These are phyloP conservation scores for Lolium perenne DNA, from an alignment of 176 grass and related monocot species.

Conservation along the genomic window DNA sequence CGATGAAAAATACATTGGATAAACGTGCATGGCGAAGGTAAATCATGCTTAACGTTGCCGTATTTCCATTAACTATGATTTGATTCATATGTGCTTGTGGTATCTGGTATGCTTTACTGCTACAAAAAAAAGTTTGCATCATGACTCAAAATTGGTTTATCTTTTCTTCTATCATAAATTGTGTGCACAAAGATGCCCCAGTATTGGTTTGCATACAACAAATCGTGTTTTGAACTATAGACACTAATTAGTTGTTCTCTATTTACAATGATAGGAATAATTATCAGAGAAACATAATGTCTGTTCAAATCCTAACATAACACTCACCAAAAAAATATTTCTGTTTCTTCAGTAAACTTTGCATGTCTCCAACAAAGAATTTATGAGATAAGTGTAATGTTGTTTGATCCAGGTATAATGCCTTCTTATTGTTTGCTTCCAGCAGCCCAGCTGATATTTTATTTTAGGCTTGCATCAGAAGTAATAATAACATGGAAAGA, in stretches of 20 bases:
- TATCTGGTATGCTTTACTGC: neutral
- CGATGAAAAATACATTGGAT: neutral
- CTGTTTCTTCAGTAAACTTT: neutral
- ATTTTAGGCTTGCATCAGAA: neutral
- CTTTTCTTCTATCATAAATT: too few species aligned
- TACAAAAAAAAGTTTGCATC: neutral
- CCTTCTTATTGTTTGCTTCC: neutral
- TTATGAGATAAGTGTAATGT: neutral
- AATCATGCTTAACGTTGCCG: neutral
- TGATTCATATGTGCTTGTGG: constrained; percentile 7
- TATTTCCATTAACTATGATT: neutral
- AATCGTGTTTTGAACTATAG: too few species aligned
- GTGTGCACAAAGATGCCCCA: too few species aligned
- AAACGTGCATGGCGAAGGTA: neutral
- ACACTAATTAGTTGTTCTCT: too few species aligned
- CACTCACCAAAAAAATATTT: neutral
- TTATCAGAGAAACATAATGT: too few species aligned
- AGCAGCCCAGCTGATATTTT: neutral
- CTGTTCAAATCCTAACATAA: too few species aligned
- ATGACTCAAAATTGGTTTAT: too few species aligned
- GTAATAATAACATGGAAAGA: neutral
- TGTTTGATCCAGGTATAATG: neutral
- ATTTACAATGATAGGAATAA: too few species aligned
- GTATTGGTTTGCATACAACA: too few species aligned
- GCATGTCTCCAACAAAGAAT: neutral